Evolutionary conservation across 2,329 filamentous ascomycete species (phyloP).

Genomic region (Ophiostoma tasmaniense): DNA sequence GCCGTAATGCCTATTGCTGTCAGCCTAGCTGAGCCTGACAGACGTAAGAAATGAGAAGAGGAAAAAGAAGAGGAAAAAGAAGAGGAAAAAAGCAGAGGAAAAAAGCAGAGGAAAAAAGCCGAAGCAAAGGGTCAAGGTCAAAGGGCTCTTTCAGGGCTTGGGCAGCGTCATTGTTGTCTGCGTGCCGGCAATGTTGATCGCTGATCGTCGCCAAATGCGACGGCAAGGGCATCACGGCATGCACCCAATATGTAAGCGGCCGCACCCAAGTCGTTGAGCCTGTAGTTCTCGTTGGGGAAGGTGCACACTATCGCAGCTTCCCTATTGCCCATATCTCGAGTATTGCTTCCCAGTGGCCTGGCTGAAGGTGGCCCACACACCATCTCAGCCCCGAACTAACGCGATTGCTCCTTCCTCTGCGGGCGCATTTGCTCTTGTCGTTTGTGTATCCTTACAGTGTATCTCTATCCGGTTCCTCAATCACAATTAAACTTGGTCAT

Average conservation of each 20-base stretch:
- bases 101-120: background rate
- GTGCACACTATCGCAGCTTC: background rate
- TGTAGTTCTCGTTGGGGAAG: background rate
- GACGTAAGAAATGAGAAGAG: background rate
- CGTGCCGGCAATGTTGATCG: background rate
- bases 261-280: background rate
- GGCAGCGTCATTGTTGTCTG: constrained; percentile 1
- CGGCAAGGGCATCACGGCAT: background rate
- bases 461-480: background rate
- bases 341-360: background rate
- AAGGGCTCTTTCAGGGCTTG: background rate
- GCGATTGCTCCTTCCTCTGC: background rate
- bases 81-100: background rate
- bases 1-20: background rate
- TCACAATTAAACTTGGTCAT: background rate
- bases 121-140: background rate
- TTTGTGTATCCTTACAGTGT: background rate
- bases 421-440: background rate
- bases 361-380: background rate
- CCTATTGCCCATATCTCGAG: background rate
- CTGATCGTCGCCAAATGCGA: constrained; percentile 2
- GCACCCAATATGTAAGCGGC: background rate
- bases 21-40: background rate
- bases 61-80: background rate
- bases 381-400: background rate